Evolutionary conservation across 2,329 filamentous ascomycete genomes (phyloP), one percentile per base, ranked within the genome.

Genomic region (Aureobasidium melanogenum): DNA sequence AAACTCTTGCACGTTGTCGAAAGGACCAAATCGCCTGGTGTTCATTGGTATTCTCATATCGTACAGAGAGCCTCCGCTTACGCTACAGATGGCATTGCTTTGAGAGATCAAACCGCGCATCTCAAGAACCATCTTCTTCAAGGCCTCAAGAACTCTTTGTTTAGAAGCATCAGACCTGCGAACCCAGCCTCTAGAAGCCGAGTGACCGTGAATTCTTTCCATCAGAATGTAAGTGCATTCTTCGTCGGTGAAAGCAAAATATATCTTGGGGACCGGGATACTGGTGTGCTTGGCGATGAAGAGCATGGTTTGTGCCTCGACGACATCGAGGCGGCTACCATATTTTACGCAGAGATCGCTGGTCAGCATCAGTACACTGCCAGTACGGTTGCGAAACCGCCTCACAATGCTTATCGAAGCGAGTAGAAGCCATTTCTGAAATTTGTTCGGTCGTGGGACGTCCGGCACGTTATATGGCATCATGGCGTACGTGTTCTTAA

Each of bases 161-260:
- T 51, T 39, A 14, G 26, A 51, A n/a, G n/a, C 47, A 22, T 50
- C 22, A 5, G 48, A 36, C 12, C 34, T 17, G 17, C 48, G 41
- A n/a, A 63, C 14, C 30, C 43, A 60, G 17, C 9, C 41, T 6
- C 39, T 22, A 19, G 28, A 28, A 5, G 55, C 32, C 17, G 19
- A 22, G 44, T 60, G 17, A 38, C 67, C 67, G 14, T 61, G 32
- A 9, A 69, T 64, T 41, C 62, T 63, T 32, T 66, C 55, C 78
- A 82, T 82, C 0, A 81, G 69, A 46, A 82, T 80, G 64, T 79
- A 79, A 0, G 75, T 70, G 4, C 64, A 64, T 19, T 72, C 72
- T 10, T 72, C 71, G 58, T 73, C 69, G 1, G 70, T 58, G 55
- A 81, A 81, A 38, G 77, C 70, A 63, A 71, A 78, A 63, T 77